A percentile compares a stretch with the other conserved stretches of the same genome.
Conservation (phyloP, 805 yeast genomes). For the Candida xiaguanensis region DNA sequence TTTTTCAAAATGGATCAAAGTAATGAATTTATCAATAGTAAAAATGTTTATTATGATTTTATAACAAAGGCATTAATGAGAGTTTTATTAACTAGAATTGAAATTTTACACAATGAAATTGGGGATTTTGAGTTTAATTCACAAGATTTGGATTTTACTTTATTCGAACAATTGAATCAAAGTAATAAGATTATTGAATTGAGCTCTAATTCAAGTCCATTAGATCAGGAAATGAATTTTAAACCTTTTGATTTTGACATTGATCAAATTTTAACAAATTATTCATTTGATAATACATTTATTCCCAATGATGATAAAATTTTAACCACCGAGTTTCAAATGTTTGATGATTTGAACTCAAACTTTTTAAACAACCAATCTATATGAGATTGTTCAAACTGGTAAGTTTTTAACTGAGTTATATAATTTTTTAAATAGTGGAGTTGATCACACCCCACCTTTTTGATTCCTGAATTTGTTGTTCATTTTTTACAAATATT, state of each 20-base stretch:
- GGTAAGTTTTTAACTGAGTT: no score
- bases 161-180: neutral
- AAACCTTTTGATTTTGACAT: neutral
- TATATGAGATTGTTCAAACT: no score
- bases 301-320: neutral
- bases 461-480: no score
- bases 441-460: no score
- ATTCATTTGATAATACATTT: conserved; percentile 3
- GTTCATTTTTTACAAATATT: no score
- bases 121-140: neutral
- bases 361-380: neutral
- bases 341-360: neutral
- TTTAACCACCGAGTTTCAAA: neutral
- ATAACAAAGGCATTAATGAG: conserved; percentile 21
- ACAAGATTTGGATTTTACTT: neutral
- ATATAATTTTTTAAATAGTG: no score
- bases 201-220: conserved; percentile 3
- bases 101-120: neutral
- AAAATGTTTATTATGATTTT: conserved; percentile 13
- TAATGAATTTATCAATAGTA: conserved; percentile 4
- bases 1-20: conserved; percentile 10
- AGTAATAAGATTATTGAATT: neutral
- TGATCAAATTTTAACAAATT: conserved; percentile 1
- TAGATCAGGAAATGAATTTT: neutral
- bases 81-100: conserved; percentile 15